Evolutionary conservation across 768 basidiomycete genomes (phyloP), one percentile per base, ranked within the genome.

Genomic region (Dentipellis sp.): DNA sequence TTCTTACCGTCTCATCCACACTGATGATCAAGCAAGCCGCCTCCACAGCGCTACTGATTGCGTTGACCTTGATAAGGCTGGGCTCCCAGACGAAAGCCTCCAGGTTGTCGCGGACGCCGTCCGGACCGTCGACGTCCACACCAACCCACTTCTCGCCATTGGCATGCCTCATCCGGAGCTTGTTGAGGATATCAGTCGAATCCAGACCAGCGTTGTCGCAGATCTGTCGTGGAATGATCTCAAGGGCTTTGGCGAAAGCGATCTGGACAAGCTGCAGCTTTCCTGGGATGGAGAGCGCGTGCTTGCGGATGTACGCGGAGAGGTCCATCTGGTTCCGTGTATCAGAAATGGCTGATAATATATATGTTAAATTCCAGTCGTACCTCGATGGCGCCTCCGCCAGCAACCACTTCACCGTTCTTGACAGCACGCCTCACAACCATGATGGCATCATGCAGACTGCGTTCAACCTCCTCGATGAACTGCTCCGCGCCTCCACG

Each of bases 21-120:
- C 91, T 94, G 56, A 99, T 73, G 63, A 98, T 92, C 68, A 99
- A 70, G 71, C 91, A 97, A 10, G 97, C 95, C 10, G 97, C 97
- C 71, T 99, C 97, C 10, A 91, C 79, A 5, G 97, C 97, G 66
- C 94, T 95, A 69, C 84, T 87, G 65, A 99, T 85, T 21, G 97
- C 97, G 66, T 99, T 99, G 48, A 84, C 72, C 74, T 98, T 99
- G 65, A 98, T 91, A 57, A 98, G 76, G 60, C 88, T 88, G 14
- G 97, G 95, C 68, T 98, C 97, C 95, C 97, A 98, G 8, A 99
- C 95, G 66, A 98, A 99, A 47, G 91, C 88, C 53, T 92, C 91
- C 86, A 98, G 86, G 72, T 98, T 99, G 71, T 99, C 84, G 54
- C 91, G 84, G 23, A 97, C 90, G 17, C 93, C 91, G 29, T 90